Evolutionary conservation across 345 rosid species (phyloP), one percentile per base, ranked within the genome.

Genomic region (Eucalyptus pauciflora): DNA sequence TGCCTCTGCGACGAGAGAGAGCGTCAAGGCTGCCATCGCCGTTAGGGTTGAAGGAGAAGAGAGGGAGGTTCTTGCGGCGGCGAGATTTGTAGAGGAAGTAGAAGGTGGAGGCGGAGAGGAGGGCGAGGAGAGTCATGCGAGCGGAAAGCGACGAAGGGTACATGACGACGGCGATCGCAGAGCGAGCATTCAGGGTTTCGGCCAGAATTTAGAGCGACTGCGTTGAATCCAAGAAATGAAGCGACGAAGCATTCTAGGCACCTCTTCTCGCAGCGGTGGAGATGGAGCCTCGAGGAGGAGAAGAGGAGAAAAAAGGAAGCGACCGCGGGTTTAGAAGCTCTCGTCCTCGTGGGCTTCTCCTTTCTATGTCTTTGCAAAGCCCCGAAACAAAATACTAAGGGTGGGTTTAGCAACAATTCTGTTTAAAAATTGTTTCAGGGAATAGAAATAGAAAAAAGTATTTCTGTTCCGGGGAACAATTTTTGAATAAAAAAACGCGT

Each of bases 21-120:
- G 90, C 90, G 90, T 91, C 92, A 88, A 58, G 16, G 49, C 88
- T 48, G 93, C 88, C 92, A 86, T 92, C 83, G 88, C 90, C 86
- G 69, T 54, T 7, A 10, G 49, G 67, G n/a, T 41, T 14, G 67
- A 20, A 71, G 37, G 90, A 92, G 87, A 89, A 88, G 88, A 50
- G 87, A 27, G 88, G 87, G 41, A 90, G 91, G 88, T 86, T 88
- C 64, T 91, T 93, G 94, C 94, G 92, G 87, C 96, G 96, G 92
- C 98, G 99, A 60, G 96, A 96, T 85, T 95, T 94, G 89, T 94
- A 96, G 93, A 96, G 81, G 92, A 95, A 96, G 93, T 95, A 97
- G 89, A 96, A 86, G 71, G 99, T 94, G 88, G 98, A 90, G 88
- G 96, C 97, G 13, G 99, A 96, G 93, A 97, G 95, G 86, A 97